Base-by-base conservation (phyloP, 768 basidiomycete genomes). In the Podaxis rugospora region DNA sequence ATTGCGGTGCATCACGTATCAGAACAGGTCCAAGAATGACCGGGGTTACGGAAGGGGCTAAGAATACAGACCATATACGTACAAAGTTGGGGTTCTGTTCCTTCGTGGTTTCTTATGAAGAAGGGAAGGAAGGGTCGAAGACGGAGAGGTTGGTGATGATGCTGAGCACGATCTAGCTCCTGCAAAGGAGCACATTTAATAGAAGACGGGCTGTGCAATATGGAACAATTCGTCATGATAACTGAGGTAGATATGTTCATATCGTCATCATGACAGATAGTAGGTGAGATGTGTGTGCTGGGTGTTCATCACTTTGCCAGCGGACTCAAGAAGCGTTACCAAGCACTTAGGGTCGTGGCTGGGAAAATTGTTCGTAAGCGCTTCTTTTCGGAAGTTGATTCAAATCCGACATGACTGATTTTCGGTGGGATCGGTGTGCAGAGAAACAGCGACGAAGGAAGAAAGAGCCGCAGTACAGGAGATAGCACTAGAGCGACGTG, bases 1-100 rank as follows among this genome's bases (percentile, higher is more conserved):
- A 49, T 49, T 54, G n/a, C 10, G 18, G n/a, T 40, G 49, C 23
- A 51, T 42, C 49, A 51, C 16, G 37, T 44, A 52, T 52, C 57
- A 58, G 57, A 57, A 57, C 18, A 40, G 53, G 36, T 1, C 40
- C 44, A 46, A 46, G 50, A 51, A 59, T 47, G 59, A 25, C 42
- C 51, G 57, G 21, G 11, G 59, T 53, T 53, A 60, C 59, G 59
- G 42, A 53, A 53, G 57, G 36, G 18, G 49, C 47, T 40, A 49
- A 49, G 47, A n/a, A n/a, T 50, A 32, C 21, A 9, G 6, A 14
- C 27, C 35, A 7, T 51, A 42, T 53, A 60, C 40, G 59, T 60
- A 53, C 59, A 60, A 58, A 28, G 42, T 44, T 16, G 25, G 51
- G 32, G 42, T 39, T 10, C 35, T 40, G 35, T 7, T 11, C 18